Evolutionary conservation across 78 protist genomes (phyloP), one percentile per base, ranked within the genome.

Genomic region (Chrysochromulina tobinii): DNA sequence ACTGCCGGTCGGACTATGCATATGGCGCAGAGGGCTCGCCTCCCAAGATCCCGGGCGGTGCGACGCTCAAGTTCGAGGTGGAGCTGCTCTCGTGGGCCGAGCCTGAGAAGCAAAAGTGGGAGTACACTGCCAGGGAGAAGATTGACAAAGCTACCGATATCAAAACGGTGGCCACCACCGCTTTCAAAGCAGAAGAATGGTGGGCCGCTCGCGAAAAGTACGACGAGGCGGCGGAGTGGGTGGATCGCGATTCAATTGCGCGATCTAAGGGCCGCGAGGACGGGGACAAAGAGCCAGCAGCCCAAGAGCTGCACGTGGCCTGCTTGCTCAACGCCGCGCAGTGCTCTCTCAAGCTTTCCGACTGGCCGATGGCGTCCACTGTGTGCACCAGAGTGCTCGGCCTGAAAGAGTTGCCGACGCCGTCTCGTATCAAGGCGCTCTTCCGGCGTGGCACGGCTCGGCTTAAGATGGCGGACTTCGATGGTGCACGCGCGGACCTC

Each of bases 1-100:
- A 92, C 72, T 83, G 88, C 94, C 48, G 96, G 14, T 68, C 93
- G 75, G 96, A 95, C 79, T 77, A 92, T 75, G 98, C 96, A 61
- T 97, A 97, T 93, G 98, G 98, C 68, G 95, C 64, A 17, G 25
- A 58, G 4, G 98, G 98, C 14, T 18, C 67, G 64, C 97, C 96
- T 15, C 96, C 94, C 25, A 66, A 57, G n/a, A 81, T 89, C 86
- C 93, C 93, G 14, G 88, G 61, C 50, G 67, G 83, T 64, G 89
- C 93, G 25, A 81, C 93, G n/a, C 84, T 90, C 17, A 4, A 20
- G 48, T 90, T 90, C 23, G 93, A 90, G 67, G 93, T 90, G 38
- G 93, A 90, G 93, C 93, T 90, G 27, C 27, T 90, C 77, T 67
- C 75, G 64, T 90, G 89, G 89, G 57, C 23, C 54, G 93, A 81